phyloP scores from a whole-genome alignment of 352 stramenopile species.

The Globisporangium irregulare region DNA sequence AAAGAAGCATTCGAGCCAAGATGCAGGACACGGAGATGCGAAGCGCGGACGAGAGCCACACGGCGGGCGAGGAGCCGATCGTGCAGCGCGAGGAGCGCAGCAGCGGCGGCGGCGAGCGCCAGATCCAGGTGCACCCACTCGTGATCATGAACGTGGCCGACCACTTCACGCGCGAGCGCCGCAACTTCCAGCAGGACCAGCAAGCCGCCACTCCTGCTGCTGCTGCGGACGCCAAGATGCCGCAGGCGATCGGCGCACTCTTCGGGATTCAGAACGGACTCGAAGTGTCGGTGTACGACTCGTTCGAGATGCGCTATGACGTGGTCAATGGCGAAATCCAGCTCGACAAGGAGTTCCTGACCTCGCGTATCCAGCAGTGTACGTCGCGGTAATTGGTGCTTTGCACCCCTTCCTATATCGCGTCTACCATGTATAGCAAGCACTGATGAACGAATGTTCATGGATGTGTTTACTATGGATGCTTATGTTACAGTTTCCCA shows the following conservation, averaged over 20 bases:
- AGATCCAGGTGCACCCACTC: slow-evolving; percentile 83
- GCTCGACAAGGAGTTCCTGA: slow-evolving; percentile 84
- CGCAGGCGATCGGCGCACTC: slow-evolving; percentile 85
- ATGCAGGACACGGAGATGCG: slow-evolving; percentile 67
- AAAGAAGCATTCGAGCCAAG: slow-evolving; percentile 8
- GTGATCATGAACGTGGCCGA: slow-evolving; percentile 94
- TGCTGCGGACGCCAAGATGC: slow-evolving; percentile 35
- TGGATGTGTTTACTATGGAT: too few relatives aligned
- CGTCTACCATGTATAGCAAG: neutral
- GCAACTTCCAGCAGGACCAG: slow-evolving; percentile 41
- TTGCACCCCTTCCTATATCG: neutral
- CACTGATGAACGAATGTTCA: neutral
- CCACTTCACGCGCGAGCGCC: slow-evolving; percentile 90
- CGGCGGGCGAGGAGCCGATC: slow-evolving; percentile 30
- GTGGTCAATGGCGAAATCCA: slow-evolving; percentile 46
- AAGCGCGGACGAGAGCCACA: slow-evolving; percentile 20
- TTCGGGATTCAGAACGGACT: slow-evolving; percentile 90
- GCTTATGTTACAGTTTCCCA: slow-evolving; percentile 49
- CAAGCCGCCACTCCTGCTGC: neutral
- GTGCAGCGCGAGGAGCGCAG: slow-evolving; percentile 44
- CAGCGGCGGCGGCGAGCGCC: slow-evolving; percentile 51
- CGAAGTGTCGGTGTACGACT: slow-evolving; percentile 81
- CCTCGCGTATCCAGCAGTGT: slow-evolving; percentile 79
- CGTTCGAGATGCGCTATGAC: slow-evolving; percentile 87
- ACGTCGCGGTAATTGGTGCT: slow-evolving; percentile 16